phyloP scores from a whole-genome alignment of 805 yeast species.

The Metschnikowia orientalis region DNA sequence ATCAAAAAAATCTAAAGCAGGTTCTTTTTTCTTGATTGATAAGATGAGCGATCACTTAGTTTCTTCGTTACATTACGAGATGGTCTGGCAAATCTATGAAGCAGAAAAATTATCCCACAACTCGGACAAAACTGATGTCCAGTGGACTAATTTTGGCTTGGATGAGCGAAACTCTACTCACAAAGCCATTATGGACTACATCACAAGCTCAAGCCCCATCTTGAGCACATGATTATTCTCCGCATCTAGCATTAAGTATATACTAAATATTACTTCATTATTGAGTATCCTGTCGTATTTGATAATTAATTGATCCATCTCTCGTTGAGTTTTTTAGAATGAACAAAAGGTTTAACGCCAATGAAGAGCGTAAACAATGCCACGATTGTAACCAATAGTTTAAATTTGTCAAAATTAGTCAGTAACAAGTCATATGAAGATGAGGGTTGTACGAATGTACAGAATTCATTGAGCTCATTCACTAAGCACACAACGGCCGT shows the following conservation, averaged over 20 bases:
- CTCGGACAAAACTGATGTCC: constrained; percentile 7
- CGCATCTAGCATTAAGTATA: neutral
- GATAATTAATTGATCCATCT: constrained; percentile 44
- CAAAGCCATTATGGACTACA: constrained; percentile 11
- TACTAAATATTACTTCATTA: neutral
- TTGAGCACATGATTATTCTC: neutral
- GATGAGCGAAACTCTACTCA: constrained; percentile 15
- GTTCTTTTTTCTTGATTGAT: constrained; percentile 28
- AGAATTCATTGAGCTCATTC: constrained; percentile 62
- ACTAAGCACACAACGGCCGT: constrained; percentile 66
- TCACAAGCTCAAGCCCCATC: constrained; percentile 8
- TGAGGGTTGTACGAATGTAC: constrained; percentile 76
- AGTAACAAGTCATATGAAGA: constrained; percentile 75
- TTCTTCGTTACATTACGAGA: constrained; percentile 35
- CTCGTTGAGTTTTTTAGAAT: constrained; percentile 47
- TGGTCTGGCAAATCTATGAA: constrained; percentile 36
- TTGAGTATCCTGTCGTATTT: neutral
- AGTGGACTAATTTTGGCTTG: constrained; percentile 32
- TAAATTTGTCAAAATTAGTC: constrained; percentile 59
- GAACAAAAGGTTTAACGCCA: constrained; percentile 55
- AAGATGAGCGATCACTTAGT: constrained; percentile 33
- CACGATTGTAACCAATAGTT: constrained; percentile 56
- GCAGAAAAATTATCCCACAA: constrained; percentile 14
- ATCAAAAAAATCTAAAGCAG: constrained; percentile 5
- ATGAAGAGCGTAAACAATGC: constrained; percentile 45